A percentile compares a stretch with the other conserved stretches of the same genome.
Conservation (phyloP, 768 basidiomycete genomes). For the Terana coerulea region DNA sequence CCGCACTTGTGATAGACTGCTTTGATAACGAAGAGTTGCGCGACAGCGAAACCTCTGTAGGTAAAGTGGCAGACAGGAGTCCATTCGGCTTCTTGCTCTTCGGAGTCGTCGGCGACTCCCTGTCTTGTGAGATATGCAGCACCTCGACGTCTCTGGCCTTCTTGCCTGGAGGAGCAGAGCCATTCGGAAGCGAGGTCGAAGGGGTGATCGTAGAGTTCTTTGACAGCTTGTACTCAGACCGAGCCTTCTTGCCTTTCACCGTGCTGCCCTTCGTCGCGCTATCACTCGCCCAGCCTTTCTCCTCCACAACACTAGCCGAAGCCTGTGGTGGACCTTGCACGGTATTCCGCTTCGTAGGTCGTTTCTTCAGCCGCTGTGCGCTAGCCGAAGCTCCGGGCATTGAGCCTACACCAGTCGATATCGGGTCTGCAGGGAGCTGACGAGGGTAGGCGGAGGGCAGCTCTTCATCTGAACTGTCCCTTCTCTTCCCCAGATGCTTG, state of each 20-base stretch:
- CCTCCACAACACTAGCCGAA: constrained; percentile 1
- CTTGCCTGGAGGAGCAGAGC: background rate
- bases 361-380: constrained; percentile 19
- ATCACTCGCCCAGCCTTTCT: constrained; percentile 26
- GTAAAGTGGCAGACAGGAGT: background rate
- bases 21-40: constrained; percentile 26
- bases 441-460: background rate
- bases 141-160: constrained; percentile 5
- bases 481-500: constrained; percentile 26
- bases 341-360: background rate
- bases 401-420: background rate
- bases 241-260: background rate
- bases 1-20: constrained; percentile 20
- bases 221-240: constrained; percentile 5
- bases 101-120: background rate
- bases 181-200: background rate
- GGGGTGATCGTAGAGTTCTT: constrained; percentile 4
- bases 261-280: constrained; percentile 8
- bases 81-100: constrained; percentile 12
- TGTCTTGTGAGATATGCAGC: background rate
- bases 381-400: background rate
- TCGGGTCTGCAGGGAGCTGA: constrained; percentile 1
- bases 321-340: background rate
- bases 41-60: constrained; percentile 20
- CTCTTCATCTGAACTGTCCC: constrained; percentile 28